A percentile compares a stretch with the other conserved stretches of the same genome.
Evolutionary conservation across 305 asterid genomes (phyloP).

Genomic region (Fraxinus baroniana): DNA sequence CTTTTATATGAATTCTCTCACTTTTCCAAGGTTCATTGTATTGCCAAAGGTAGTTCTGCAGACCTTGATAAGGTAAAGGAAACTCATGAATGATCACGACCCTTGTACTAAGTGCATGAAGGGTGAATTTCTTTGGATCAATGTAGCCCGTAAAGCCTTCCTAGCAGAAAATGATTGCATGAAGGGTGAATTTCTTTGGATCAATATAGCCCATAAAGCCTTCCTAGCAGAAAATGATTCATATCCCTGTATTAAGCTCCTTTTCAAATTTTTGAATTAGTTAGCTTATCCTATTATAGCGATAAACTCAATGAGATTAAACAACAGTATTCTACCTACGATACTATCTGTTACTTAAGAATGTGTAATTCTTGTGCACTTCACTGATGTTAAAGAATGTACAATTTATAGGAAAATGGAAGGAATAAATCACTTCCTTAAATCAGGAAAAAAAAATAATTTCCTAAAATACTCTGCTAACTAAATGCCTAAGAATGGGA

Average conservation of each 20-base stretch:
- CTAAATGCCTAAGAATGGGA: not conserved
- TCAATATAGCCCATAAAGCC: not conserved
- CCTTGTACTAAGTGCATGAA: not conserved
- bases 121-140: not conserved
- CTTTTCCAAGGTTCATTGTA: not conserved
- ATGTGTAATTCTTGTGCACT: not conserved
- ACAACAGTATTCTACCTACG: not conserved
- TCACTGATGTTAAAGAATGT: not conserved
- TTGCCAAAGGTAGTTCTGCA: not conserved
- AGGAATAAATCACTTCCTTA: not conserved
- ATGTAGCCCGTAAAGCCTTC: not conserved
- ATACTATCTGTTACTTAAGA: not conserved
- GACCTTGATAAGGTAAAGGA: not conserved
- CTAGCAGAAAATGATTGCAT: not conserved
- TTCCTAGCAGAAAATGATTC: not conserved
- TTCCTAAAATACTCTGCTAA: not conserved
- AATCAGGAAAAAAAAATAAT: not conserved
- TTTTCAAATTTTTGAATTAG: no score
- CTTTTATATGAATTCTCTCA: not conserved
- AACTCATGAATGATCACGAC: not conserved
- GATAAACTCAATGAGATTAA: not conserved
- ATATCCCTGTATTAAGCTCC: not conserved
- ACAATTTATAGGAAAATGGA: not conserved
- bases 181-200: not conserved
- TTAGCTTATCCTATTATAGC: not conserved